phyloP scores from a whole-genome alignment of 2,329 filamentous ascomycete species.

The Cordyceps pruinosa region DNA sequence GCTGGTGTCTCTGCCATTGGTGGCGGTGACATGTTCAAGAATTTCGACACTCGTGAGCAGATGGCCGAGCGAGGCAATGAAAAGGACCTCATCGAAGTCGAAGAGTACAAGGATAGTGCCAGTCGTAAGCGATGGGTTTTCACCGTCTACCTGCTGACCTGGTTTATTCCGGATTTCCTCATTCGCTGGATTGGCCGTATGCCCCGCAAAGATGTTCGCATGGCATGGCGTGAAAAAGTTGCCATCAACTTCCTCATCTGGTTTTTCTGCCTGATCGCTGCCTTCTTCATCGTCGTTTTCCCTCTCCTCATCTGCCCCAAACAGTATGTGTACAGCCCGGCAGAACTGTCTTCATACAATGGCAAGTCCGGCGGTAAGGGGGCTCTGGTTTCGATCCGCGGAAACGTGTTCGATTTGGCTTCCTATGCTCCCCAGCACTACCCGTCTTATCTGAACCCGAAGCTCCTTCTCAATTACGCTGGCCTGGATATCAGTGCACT shows the following conservation, averaged over 20 bases:
- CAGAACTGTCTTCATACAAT: slow-evolving; percentile 67
- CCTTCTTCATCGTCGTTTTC: slow-evolving; percentile 88
- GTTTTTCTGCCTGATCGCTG: slow-evolving; percentile 67
- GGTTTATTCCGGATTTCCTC: slow-evolving; percentile 76
- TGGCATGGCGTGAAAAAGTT: slow-evolving; percentile 94
- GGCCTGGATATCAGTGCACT: slow-evolving; percentile 80
- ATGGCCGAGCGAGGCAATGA: slow-evolving; percentile 95
- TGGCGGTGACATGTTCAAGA: slow-evolving; percentile 95
- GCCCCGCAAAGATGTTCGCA: slow-evolving; percentile 83
- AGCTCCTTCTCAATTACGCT: slow-evolving; percentile 69
- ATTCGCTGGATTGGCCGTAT: slow-evolving; percentile 75
- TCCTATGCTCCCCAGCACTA: slow-evolving; percentile 72
- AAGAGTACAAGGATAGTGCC: slow-evolving; percentile 68
- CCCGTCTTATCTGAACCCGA: slow-evolving; percentile 47
- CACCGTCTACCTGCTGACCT: slow-evolving; percentile 77
- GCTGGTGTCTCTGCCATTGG: slow-evolving; percentile 87
- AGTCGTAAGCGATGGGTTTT: slow-evolving; percentile 89
- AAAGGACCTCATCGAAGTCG: slow-evolving; percentile 82
- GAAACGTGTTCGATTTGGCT: slow-evolving; percentile 78
- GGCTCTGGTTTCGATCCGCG: slow-evolving; percentile 76
- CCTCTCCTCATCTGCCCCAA: slow-evolving; percentile 84
- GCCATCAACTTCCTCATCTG: slow-evolving; percentile 98
- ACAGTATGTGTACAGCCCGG: slow-evolving; percentile 76
- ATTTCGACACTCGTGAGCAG: slow-evolving; percentile 86
- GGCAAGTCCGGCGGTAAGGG: slow-evolving; percentile 56